Base-by-base conservation (phyloP, 352 stramenopile genomes). In the Globisporangium takayamanum region DNA sequence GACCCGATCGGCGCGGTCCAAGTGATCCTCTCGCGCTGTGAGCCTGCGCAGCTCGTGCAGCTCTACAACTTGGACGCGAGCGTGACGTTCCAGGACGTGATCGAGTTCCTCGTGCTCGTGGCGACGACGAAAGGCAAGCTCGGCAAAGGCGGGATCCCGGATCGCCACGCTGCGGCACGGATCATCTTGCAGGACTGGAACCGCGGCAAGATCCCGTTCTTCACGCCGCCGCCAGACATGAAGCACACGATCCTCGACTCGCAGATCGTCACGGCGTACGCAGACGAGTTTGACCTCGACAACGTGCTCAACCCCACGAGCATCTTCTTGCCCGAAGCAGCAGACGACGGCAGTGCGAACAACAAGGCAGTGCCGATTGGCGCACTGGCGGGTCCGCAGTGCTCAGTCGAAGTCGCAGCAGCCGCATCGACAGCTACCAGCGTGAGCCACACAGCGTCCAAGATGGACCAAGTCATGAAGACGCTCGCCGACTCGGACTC, bases 51-150 rank as follows among this genome's bases (percentile, higher is more conserved):
- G 67, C 73, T 99, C 11, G 89, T 98, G 60, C 88, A 95, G 76
- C 84, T 97, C 0, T 99, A 99, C 69, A 87, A 85, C 50, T 82
- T 99, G 39, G 85, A 92, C 26, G 69, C 82, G 3, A 96, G 96
- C 67, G 72, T 71, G 6, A 76, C 70, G 41, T 88, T 88, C 56
- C 57, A 78, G 44, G 87, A 95, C 30, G 69, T 84, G 3, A 79
- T 92, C 57, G 89, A 98, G 51, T 99, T 99, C 72, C 72, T 99
- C 26, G 92, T 96, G 50, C 84, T 97, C 66, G 85, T 99, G 28
- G 97, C 96, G 8, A 80, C 87, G 28, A 68, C 78, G 20, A 90
- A 89, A 46, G 97, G 97, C 48, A 98, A 98, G 63, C 81, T 99
- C 16, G 83, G 93, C 44, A 99, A 99, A 64, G 96, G 97, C 45